A percentile compares a stretch with the other conserved stretches of the same genome.
Conservation (phyloP, 169 alveolate species). For the Pseudocohnilembus persalinus region DNA sequence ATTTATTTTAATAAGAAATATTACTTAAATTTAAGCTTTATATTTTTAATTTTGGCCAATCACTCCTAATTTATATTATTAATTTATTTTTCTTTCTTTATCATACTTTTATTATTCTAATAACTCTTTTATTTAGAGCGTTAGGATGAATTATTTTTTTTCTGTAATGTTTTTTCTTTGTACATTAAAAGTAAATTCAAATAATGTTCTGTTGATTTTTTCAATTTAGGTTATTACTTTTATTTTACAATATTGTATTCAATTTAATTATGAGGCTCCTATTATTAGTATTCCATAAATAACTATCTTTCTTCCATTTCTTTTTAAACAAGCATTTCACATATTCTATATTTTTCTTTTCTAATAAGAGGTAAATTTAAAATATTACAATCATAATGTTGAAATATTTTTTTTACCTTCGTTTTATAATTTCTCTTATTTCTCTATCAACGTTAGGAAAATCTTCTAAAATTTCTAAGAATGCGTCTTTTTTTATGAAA, state of each 20-base stretch:
- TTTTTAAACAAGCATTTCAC: not conserved
- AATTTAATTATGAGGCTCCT: too few relatives aligned
- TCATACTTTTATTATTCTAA: too few relatives aligned
- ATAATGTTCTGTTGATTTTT: not conserved
- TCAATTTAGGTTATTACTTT: not conserved
- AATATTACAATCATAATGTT: too few relatives aligned
- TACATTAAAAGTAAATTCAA: not conserved
- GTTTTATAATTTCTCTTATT: not conserved
- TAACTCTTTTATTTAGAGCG: too few relatives aligned
- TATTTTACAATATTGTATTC: too few relatives aligned
- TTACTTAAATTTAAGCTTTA: too few relatives aligned
- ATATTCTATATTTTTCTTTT: not conserved
- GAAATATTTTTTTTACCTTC: not conserved
- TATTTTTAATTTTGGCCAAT: too few relatives aligned
- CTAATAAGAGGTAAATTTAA: not conserved
- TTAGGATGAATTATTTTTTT: too few relatives aligned
- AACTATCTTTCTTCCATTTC: not conserved
- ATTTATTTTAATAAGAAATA: too few relatives aligned
- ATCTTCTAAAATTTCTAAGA: conserved; percentile 15
- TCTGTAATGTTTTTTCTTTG: not conserved
- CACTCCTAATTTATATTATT: too few relatives aligned
- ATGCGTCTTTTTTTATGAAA: not conserved
- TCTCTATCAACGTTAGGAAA: conserved; percentile 17
- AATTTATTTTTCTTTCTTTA: too few relatives aligned
- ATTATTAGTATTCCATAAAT: too few relatives aligned